These are phyloP conservation scores for Paramecium tetraurelia DNA, from an alignment of 73 alveolate species.

Conservation along the genomic window DNA sequence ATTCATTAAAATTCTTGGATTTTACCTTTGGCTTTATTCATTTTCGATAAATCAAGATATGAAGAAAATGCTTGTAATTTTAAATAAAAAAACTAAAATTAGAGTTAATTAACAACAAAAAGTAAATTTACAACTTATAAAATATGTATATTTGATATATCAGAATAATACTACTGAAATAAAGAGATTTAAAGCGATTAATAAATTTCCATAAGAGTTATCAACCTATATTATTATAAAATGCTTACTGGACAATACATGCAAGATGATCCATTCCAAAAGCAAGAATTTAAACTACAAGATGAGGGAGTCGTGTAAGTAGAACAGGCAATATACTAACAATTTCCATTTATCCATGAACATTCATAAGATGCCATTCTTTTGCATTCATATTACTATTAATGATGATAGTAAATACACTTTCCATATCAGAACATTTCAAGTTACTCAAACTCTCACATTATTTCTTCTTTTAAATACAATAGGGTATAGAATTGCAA, in stretches of 20 bases:
- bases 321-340: neutral
- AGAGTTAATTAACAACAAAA: neutral
- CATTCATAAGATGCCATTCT: neutral
- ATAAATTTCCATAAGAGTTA: neutral
- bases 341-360: neutral
- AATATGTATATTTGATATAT: neutral
- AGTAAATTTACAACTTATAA: neutral
- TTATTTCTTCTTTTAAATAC: neutral
- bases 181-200: neutral
- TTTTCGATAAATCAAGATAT: too few relatives aligned
- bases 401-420: neutral
- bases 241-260: neutral
- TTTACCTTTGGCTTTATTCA: too few relatives aligned
- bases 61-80: too few relatives aligned
- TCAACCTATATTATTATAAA: neutral
- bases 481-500: constrained; percentile 9
- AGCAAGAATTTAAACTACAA: neutral
- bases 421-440: neutral
- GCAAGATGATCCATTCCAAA: constrained; percentile 14
- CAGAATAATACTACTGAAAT: neutral
- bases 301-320: neutral
- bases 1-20: too few relatives aligned
- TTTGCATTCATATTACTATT: neutral
- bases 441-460: neutral
- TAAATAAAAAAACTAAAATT: too few relatives aligned